Conservation (phyloP, 345 rosid genomes). For the Brassica juncea region DNA sequence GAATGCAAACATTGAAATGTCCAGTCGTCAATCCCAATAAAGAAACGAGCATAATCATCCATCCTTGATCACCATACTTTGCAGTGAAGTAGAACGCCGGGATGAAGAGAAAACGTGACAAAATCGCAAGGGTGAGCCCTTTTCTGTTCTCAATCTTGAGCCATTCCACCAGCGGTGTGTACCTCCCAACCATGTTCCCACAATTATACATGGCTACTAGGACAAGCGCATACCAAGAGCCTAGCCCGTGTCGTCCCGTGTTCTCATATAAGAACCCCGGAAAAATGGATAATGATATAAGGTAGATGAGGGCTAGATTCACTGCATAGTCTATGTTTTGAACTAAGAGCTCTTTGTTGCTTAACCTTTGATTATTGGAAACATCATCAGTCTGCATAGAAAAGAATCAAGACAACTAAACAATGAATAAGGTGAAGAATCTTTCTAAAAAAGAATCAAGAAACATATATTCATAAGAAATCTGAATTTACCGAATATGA, state of each 20-base stretch:
- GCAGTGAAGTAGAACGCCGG: slow-evolving; percentile 92
- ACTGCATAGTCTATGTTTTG: slow-evolving; percentile 67
- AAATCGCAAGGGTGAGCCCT: slow-evolving; percentile 49
- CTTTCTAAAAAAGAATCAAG: not conserved
- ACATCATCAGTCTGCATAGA: slow-evolving; percentile 28
- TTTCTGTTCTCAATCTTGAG: slow-evolving; percentile 72
- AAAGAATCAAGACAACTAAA: no score
- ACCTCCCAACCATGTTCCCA: slow-evolving; percentile 71
- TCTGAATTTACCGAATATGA: slow-evolving; percentile 26
- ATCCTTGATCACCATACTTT: slow-evolving; percentile 85
- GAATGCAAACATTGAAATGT: slow-evolving; percentile 77
- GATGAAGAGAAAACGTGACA: slow-evolving; percentile 60
- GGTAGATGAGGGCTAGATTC: slow-evolving; percentile 63
- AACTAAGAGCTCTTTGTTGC: slow-evolving; percentile 54
- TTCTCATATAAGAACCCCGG: slow-evolving; percentile 87
- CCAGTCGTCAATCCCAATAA: slow-evolving; percentile 79
- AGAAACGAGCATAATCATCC: slow-evolving; percentile 77
- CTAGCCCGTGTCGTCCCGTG: slow-evolving; percentile 68
- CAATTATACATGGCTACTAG: slow-evolving; percentile 64
- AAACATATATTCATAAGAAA: not conserved
- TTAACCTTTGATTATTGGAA: slow-evolving; percentile 47
- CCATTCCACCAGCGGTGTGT: slow-evolving; percentile 56
- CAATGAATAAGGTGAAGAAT: not conserved
- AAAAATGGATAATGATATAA: slow-evolving; percentile 71
- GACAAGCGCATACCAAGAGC: slow-evolving; percentile 73